Evolutionary conservation across 192 early-diverging fungal genomes (phyloP).

Genomic region (Mortierella claussenii): DNA sequence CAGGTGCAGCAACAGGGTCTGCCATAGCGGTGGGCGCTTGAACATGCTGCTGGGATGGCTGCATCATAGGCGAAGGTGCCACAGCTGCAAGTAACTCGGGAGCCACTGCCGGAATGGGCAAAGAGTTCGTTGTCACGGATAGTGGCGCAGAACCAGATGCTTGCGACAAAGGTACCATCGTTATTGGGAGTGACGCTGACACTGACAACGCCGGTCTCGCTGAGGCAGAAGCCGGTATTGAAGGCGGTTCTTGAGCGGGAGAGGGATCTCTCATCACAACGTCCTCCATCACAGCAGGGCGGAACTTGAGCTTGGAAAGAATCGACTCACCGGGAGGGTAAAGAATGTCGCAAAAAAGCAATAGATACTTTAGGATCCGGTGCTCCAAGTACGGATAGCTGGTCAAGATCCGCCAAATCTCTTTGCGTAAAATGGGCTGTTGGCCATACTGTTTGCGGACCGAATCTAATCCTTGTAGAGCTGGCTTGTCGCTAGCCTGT

Average conservation of each 20-base stretch:
- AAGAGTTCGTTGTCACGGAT: background rate
- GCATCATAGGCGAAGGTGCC: conserved; percentile 40
- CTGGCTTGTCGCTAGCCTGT: conserved; percentile 18
- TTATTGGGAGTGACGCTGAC: background rate
- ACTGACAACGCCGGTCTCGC: background rate
- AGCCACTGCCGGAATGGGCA: conserved; percentile 30
- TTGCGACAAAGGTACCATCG: background rate
- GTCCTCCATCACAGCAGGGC: conserved; percentile 48
- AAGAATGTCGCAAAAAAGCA: conserved; percentile 72
- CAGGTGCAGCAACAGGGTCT: conserved; percentile 23
- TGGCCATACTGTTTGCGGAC: conserved; percentile 39
- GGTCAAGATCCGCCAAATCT: conserved; percentile 45
- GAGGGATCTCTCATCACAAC: conserved; percentile 20
- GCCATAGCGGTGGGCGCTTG: conserved; percentile 12
- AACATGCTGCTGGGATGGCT: conserved; percentile 36
- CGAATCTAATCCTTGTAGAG: conserved; percentile 15
- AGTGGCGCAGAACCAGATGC: background rate
- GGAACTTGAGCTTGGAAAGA: conserved; percentile 65
- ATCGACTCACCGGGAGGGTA: conserved; percentile 67
- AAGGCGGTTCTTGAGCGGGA: background rate
- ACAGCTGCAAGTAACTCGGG: conserved; percentile 25
- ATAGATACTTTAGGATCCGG: conserved; percentile 63
- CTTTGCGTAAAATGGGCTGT: conserved; percentile 26
- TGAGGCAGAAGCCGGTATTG: background rate
- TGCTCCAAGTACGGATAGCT: conserved; percentile 59